A percentile compares a stretch with the other conserved stretches of the same genome.
Evolutionary conservation across 345 rosid genomes (phyloP).

Genomic region (Ricinus communis): DNA sequence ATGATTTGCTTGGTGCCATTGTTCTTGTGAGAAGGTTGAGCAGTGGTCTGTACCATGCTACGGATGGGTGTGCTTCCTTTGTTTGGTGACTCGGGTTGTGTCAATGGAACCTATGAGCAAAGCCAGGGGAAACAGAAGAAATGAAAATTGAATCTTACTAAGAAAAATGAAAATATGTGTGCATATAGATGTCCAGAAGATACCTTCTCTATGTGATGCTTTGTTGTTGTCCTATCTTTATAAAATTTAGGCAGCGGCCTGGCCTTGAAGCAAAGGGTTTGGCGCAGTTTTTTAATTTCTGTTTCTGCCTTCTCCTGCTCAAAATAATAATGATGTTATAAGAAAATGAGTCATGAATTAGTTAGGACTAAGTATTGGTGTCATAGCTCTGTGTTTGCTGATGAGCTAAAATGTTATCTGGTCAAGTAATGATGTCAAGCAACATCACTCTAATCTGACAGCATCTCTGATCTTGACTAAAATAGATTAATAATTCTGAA

Average conservation of each 20-base stretch:
- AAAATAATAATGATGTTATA: background rate
- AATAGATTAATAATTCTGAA: too few species aligned
- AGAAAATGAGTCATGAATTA: background rate
- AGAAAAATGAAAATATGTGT: background rate
- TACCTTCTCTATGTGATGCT: conserved; percentile 52
- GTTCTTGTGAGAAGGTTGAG: conserved; percentile 27
- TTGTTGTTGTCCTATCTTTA: conserved; percentile 45
- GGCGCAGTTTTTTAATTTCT: conserved; percentile 59
- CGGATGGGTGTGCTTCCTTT: conserved; percentile 23
- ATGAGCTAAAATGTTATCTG: too few species aligned
- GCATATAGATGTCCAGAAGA: background rate
- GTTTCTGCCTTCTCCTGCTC: conserved; percentile 65
- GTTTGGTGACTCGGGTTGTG: conserved; percentile 29
- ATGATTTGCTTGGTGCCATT: conserved; percentile 21
- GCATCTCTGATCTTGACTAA: too few species aligned
- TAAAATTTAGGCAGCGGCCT: conserved; percentile 89
- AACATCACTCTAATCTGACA: too few species aligned
- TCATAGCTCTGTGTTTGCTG: too few species aligned
- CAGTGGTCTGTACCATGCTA: conserved; percentile 15
- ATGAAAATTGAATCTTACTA: background rate
- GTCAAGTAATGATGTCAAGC: too few species aligned
- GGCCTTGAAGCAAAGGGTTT: conserved; percentile 87
- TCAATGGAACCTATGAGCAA: conserved; percentile 30
- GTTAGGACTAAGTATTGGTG: background rate
- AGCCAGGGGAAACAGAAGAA: background rate